Percentiles rank a stretch among this genome's conserved stretches.
phyloP scores from a whole-genome alignment of 2,329 filamentous ascomycete genomes.

The Neophaeococcomyces aloes region DNA sequence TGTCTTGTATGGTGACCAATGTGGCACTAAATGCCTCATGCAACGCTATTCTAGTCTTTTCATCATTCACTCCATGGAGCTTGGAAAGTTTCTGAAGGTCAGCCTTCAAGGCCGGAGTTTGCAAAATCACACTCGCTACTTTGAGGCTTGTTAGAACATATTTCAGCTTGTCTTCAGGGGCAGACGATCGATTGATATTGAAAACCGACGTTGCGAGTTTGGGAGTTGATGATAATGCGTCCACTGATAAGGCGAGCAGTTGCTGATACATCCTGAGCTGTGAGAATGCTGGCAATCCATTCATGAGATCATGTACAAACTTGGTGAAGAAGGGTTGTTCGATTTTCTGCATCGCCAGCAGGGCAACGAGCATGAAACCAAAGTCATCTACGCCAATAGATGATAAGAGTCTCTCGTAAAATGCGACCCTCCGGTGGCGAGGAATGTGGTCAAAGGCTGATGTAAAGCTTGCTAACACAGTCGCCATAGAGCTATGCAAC shows the following conservation, averaged over 20 bases:
- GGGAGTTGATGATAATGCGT: constrained; percentile 66
- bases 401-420: constrained; percentile 76
- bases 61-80: constrained; percentile 2
- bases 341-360: constrained; percentile 83
- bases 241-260: constrained; percentile 62
- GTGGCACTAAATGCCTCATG: constrained; percentile 21
- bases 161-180: constrained; percentile 23
- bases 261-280: constrained; percentile 67
- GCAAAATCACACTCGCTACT: constrained; percentile 12
- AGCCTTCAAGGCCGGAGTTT: constrained; percentile 11
- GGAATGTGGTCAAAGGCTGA: constrained; percentile 96
- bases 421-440: constrained; percentile 64
- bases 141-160: constrained; percentile 34
- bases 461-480: constrained; percentile 89
- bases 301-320: constrained; percentile 67
- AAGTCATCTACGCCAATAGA: constrained; percentile 81
- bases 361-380: constrained; percentile 73
- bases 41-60: constrained; percentile 18
- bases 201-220: constrained; percentile 63
- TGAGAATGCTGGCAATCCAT: constrained; percentile 60
- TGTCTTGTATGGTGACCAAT: constrained; percentile 12
- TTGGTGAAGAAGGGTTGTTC: constrained; percentile 60
- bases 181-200: constrained; percentile 40
- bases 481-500: constrained; percentile 59
- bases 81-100: constrained; percentile 10